Conservation (phyloP, 2,329 filamentous ascomycete species). For the Neonectria punicea region DNA sequence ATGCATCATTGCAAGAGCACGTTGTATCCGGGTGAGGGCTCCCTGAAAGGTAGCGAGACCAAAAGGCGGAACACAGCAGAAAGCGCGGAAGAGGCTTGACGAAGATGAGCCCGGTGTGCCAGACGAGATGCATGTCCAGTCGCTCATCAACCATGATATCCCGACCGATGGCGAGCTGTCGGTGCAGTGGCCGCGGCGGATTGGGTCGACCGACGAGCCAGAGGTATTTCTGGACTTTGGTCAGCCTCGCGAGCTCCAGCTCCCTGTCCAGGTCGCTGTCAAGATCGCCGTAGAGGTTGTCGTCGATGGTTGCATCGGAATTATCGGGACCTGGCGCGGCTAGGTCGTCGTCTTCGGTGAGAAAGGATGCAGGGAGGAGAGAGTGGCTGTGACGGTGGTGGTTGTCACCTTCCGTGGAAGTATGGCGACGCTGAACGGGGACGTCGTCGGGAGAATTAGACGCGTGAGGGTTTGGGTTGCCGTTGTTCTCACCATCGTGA, state of each 20-base stretch:
- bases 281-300: neutral
- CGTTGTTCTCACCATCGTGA: neutral
- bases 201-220: constrained; percentile 4
- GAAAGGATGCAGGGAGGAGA: neutral
- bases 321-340: neutral
- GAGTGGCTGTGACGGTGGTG: neutral
- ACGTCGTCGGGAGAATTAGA: too few species aligned
- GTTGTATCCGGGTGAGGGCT: neutral
- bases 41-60: neutral
- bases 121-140: constrained; percentile 48
- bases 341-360: neutral
- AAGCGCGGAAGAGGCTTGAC: constrained; percentile 50
- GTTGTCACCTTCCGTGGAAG: neutral
- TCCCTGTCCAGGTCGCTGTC: neutral
- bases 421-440: neutral
- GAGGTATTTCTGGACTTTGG: neutral
- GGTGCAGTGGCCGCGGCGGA: constrained; percentile 5
- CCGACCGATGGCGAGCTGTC: constrained; percentile 3
- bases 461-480: too few species aligned
- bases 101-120: constrained; percentile 40
- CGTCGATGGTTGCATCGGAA: neutral
- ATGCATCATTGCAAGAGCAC: neutral
- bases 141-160: constrained; percentile 13
- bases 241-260: constrained; percentile 2
- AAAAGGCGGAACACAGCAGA: constrained; percentile 33